Conservation (phyloP, 352 stramenopile species). For the Aphanomyces invadans region DNA sequence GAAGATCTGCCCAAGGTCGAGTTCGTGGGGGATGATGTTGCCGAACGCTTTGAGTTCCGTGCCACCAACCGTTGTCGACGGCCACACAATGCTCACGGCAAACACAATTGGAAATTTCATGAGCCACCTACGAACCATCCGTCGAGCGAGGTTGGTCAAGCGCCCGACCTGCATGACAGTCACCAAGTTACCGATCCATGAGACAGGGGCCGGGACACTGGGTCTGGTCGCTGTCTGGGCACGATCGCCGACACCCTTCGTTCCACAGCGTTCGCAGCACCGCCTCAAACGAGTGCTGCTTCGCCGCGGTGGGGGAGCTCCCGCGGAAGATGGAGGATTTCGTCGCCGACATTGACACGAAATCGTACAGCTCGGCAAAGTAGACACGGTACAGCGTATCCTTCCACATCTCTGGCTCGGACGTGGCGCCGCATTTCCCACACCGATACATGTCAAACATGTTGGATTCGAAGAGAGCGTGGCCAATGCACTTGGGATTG, state of each 20-base stretch:
- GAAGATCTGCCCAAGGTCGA: constrained; percentile 67
- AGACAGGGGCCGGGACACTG: not conserved
- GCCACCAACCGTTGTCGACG: constrained; percentile 56
- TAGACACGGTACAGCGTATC: constrained; percentile 82
- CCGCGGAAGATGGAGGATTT: constrained; percentile 1
- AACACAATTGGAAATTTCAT: constrained; percentile 82
- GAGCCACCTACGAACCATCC: constrained; percentile 43
- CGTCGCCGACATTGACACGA: not conserved
- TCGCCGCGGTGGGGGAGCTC: not conserved
- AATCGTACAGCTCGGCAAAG: constrained; percentile 25
- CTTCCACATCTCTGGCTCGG: constrained; percentile 73
- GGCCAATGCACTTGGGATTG: constrained; percentile 69
- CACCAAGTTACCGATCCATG: constrained; percentile 21
- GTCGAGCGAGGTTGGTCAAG: too few species aligned
- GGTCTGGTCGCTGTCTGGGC: constrained; percentile 6
- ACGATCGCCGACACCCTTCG: constrained; percentile 12
- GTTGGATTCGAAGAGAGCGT: constrained; percentile 81
- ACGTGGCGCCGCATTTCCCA: constrained; percentile 44
- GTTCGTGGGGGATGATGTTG: constrained; percentile 20
- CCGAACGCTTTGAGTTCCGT: constrained; percentile 43
- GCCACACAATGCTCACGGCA: constrained; percentile 75
- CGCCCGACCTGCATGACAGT: too few species aligned
- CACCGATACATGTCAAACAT: constrained; percentile 76
- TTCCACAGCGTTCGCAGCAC: constrained; percentile 19
- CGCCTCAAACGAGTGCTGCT: constrained; percentile 7